These are phyloP conservation scores for Helminthosporium solani DNA, from an alignment of 2,329 filamentous ascomycete genomes.

Conservation along the genomic window DNA sequence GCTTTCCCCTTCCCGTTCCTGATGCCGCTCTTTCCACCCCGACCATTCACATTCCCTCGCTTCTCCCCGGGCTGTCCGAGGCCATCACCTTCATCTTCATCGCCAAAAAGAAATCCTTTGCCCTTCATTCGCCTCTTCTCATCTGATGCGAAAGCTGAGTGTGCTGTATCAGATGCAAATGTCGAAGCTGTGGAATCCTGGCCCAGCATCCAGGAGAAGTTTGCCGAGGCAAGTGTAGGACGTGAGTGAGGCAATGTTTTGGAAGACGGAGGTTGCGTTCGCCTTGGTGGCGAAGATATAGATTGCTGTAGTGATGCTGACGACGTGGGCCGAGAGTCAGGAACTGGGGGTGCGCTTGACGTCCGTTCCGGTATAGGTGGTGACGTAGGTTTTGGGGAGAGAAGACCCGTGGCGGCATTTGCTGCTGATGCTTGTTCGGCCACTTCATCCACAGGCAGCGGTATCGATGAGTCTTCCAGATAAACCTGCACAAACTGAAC, in stretches of 20 bases:
- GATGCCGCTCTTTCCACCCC: constrained; percentile 20
- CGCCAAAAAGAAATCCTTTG: constrained; percentile 45
- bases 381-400: constrained; percentile 19
- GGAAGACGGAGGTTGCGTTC: constrained; percentile 11
- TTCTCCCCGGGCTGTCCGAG: constrained; percentile 19
- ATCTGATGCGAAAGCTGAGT: constrained; percentile 37
- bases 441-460: constrained; percentile 44
- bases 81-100: constrained; percentile 39
- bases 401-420: constrained; percentile 21
- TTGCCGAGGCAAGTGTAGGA: constrained; percentile 70
- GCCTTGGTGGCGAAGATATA: constrained; percentile 20
- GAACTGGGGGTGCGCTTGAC: constrained; percentile 22
- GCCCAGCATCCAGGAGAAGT: constrained; percentile 75
- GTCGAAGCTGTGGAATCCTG: constrained; percentile 35
- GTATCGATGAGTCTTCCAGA: constrained; percentile 48
- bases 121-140: constrained; percentile 39
- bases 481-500: constrained; percentile 55
- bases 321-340: constrained; percentile 10
- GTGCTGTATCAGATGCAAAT: constrained; percentile 37
- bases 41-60: constrained; percentile 24
- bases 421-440: constrained; percentile 27
- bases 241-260: constrained; percentile 50
- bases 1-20: constrained; percentile 21
- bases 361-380: constrained; percentile 20
- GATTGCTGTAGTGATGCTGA: constrained; percentile 13